A percentile compares a stretch with the other conserved stretches of the same genome.
phyloP scores from a whole-genome alignment of 805 yeast genomes.

The Teunomyces tritomae region DNA sequence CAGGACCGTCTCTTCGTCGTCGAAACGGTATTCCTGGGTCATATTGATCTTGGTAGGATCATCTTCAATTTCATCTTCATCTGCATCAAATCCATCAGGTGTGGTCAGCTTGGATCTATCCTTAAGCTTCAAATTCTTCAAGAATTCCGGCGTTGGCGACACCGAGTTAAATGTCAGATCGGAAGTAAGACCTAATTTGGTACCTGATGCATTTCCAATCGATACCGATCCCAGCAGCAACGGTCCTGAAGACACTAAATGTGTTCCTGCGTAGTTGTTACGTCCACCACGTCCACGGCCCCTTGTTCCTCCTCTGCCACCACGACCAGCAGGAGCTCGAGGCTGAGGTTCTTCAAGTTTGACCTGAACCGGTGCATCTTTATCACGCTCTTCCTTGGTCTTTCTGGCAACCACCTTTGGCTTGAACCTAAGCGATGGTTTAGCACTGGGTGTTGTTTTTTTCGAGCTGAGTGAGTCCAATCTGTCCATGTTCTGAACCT shows the following conservation, averaged over 20 bases:
- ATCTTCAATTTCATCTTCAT: constrained; percentile 43
- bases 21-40: constrained; percentile 57
- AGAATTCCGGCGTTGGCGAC: constrained; percentile 42
- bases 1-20: constrained; percentile 50
- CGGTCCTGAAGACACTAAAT: constrained; percentile 70
- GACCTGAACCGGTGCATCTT: constrained; percentile 57
- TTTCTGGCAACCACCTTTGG: constrained; percentile 88
- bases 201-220: constrained; percentile 30
- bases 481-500: constrained; percentile 29
- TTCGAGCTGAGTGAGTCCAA: constrained; percentile 40
- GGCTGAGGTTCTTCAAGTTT: constrained; percentile 27
- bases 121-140: constrained; percentile 34
- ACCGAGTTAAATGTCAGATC: constrained; percentile 32
- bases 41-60: constrained; percentile 54
- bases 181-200: constrained; percentile 24
- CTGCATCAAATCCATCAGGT: constrained; percentile 21
- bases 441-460: constrained; percentile 24
- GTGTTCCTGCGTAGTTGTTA: constrained; percentile 49
- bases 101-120: constrained; percentile 15
- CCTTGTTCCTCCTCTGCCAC: constrained; percentile 26
- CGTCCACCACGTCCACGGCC: constrained; percentile 36
- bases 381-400: constrained; percentile 79
- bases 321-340: constrained; percentile 17
- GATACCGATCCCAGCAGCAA: constrained; percentile 63
- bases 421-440: constrained; percentile 68